These are phyloP conservation scores for Scalesia atractyloides DNA, from an alignment of 129 eudicot genomes.

Conservation along the genomic window DNA sequence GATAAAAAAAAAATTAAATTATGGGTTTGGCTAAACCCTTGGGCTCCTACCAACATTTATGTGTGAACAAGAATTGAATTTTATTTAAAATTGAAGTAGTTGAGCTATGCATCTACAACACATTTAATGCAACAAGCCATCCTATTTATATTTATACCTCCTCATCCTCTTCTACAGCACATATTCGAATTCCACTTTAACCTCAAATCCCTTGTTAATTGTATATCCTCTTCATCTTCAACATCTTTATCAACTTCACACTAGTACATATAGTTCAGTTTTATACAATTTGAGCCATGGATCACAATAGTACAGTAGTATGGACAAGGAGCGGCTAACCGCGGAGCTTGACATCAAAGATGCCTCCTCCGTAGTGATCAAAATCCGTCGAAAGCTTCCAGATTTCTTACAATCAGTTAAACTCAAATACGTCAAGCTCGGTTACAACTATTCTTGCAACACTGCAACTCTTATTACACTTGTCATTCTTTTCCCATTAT, in stretches of 20 bases:
- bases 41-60: not conserved
- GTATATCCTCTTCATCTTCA: not conserved
- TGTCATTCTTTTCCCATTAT: constrained; percentile 46
- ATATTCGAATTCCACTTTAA: too few species aligned
- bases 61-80: constrained; percentile 14
- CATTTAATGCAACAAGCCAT: constrained; percentile 44
- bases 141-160: constrained; percentile 27
- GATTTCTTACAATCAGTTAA: constrained; percentile 79
- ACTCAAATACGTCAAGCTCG: constrained; percentile 85
- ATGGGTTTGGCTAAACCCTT: constrained; percentile 5
- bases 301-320: constrained; percentile 46
- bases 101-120: constrained; percentile 46
- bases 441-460: constrained; percentile 70
- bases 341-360: constrained; percentile 82
- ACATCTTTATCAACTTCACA: not conserved
- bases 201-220: not conserved
- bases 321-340: constrained; percentile 78
- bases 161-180: not conserved
- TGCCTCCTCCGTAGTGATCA: constrained; percentile 69
- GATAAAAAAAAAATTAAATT: not conserved
- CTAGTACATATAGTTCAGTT: not conserved
- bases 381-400: constrained; percentile 70
- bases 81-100: constrained; percentile 40
- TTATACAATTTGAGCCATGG: constrained; percentile 8
- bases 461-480: constrained; percentile 52